Conservation (phyloP, 2,329 filamentous ascomycete species). For the Leptosphaerulina australis region DNA sequence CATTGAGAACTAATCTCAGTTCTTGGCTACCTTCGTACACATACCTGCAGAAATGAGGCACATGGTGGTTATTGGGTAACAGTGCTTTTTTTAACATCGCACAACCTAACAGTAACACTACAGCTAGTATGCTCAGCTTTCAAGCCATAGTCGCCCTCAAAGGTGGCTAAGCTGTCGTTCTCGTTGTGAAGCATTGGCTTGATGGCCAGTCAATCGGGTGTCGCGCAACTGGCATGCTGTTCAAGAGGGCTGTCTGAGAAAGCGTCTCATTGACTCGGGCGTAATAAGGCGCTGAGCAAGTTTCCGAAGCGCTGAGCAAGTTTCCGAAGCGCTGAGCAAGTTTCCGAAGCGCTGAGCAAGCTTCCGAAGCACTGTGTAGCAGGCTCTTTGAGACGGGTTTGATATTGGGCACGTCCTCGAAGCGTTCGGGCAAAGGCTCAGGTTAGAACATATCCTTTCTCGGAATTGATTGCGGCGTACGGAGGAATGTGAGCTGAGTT, state of each 20-base stretch:
- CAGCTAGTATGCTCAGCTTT: slow-evolving; percentile 57
- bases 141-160: slow-evolving; percentile 53
- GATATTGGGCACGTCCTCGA: neutral
- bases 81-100: no score
- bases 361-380: neutral
- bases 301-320: slow-evolving; percentile 6
- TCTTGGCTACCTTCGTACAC: no score
- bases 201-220: slow-evolving; percentile 51
- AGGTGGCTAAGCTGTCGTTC: slow-evolving; percentile 49
- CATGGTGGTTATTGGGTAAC: neutral
- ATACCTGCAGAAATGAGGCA: neutral
- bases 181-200: slow-evolving; percentile 53
- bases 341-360: no score
- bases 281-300: slow-evolving; percentile 11
- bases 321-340: slow-evolving; percentile 6
- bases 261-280: neutral
- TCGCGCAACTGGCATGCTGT: slow-evolving; percentile 24
- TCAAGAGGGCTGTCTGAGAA: neutral
- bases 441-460: slow-evolving; percentile 1
- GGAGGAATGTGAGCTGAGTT: neutral
- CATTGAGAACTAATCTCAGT: no score
- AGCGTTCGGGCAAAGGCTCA: slow-evolving; percentile 1
- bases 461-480: neutral
- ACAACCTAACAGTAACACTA: slow-evolving; percentile 10
- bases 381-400: neutral